phyloP scores from a whole-genome alignment of 805 yeast genomes.

The Clavispora fructus region DNA sequence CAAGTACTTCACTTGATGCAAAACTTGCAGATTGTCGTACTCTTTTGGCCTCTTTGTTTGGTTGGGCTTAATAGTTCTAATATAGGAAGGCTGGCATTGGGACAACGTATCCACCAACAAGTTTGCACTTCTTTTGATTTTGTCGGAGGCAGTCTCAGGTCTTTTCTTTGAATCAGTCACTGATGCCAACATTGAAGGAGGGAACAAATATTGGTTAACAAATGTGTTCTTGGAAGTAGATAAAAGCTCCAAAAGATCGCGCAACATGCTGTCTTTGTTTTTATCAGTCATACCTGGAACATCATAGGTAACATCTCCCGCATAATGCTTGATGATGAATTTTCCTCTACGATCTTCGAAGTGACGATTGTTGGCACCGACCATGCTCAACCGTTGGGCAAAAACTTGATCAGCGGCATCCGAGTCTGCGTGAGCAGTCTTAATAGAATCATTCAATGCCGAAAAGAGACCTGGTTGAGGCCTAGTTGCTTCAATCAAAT shows the following conservation, averaged over 20 bases:
- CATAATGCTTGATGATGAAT: conserved; percentile 91
- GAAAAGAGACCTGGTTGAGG: conserved; percentile 94
- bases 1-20: conserved; percentile 92
- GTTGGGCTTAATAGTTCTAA: conserved; percentile 96
- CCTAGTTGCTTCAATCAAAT: conserved; percentile 84
- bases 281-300: conserved; percentile 90
- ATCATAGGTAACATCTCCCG: conserved; percentile 96
- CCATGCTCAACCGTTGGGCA: conserved; percentile 83
- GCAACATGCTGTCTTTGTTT: conserved; percentile 89
- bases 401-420: conserved; percentile 95
- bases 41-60: conserved; percentile 88
- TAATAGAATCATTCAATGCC: conserved; percentile 92
- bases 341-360: conserved; percentile 85
- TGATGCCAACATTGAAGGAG: conserved; percentile 30
- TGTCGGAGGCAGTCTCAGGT: conserved; percentile 95
- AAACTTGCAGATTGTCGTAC: conserved; percentile 81
- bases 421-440: conserved; percentile 98
- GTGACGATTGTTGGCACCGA: conserved; percentile 71
- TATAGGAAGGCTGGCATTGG: conserved; percentile 89
- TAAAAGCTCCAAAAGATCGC: conserved; percentile 78
- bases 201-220: conserved; percentile 49
- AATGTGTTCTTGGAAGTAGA: conserved; percentile 67
- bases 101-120: conserved; percentile 83
- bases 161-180: conserved; percentile 59
- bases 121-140: conserved; percentile 88